phyloP scores from a whole-genome alignment of 2,329 filamentous ascomycete genomes.

The Saccharata proteae region DNA sequence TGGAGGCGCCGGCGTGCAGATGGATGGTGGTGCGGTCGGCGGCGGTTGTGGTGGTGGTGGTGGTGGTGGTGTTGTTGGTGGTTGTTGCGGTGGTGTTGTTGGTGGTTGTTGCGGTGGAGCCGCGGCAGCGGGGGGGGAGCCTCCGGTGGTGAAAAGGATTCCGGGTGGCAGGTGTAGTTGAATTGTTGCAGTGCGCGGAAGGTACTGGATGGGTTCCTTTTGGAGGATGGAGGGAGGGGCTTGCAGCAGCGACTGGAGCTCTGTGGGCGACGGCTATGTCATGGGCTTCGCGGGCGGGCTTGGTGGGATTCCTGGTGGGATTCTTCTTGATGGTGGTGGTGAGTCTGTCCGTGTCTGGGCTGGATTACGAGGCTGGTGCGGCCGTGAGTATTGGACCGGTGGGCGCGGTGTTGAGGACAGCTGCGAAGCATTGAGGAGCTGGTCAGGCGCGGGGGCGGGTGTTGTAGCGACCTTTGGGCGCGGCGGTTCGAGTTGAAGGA shows the following conservation, averaged over 20 bases:
- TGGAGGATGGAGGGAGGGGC: background rate
- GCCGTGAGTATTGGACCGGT: conserved; percentile 2
- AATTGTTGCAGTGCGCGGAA: conserved; percentile 30
- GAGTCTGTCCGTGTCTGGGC: background rate
- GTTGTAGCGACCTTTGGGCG: no score
- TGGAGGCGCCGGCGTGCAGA: no score
- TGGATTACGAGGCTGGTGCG: background rate
- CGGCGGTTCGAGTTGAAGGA: no score
- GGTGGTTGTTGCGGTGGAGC: conserved; percentile 1
- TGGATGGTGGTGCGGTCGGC: background rate
- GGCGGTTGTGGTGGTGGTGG: background rate
- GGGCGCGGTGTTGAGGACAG: background rate
- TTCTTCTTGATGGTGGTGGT: background rate
- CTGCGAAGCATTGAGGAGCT: conserved; percentile 14
- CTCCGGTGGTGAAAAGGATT: conserved; percentile 4
- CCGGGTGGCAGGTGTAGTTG: no score
- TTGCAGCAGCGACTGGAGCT: conserved; percentile 1
- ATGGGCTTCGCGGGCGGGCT: background rate
- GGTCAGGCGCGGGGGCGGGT: no score
- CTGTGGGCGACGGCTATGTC: background rate
- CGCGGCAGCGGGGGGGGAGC: conserved; percentile 1
- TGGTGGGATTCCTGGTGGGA: background rate
- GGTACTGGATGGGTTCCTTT: conserved; percentile 16
- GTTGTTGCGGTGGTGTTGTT: conserved; percentile 2
- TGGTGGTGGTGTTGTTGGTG: background rate